Evolutionary conservation across 2,329 filamentous ascomycete species (phyloP).

Genomic region (Colletotrichum limetticola): DNA sequence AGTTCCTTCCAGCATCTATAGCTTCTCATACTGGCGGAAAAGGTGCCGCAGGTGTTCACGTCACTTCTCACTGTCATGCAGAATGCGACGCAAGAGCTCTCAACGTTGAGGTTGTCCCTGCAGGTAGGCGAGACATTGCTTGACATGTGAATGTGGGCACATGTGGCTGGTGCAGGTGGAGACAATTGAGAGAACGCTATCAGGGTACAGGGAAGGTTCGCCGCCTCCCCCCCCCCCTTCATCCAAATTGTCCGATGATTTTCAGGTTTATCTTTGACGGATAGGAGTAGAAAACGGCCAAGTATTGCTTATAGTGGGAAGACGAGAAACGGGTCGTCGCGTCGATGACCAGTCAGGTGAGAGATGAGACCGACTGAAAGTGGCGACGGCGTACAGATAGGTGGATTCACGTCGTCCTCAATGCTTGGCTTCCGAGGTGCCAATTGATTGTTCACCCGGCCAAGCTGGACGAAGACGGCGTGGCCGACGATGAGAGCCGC

Average conservation of each 20-base stretch:
- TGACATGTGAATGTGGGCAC: slow-evolving; percentile 33
- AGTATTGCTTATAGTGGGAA: background rate
- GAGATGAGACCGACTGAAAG: background rate
- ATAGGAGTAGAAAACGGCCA: background rate
- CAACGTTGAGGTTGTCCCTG: slow-evolving; percentile 25
- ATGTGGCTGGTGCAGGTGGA: slow-evolving; percentile 16
- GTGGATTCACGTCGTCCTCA: background rate
- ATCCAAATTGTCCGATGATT: slow-evolving; percentile 16
- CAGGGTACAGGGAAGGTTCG: background rate
- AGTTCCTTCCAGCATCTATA: background rate
- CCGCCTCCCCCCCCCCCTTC: background rate
- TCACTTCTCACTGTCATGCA: slow-evolving; percentile 1
- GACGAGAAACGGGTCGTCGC: background rate
- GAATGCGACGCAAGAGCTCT: background rate
- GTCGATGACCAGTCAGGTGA: background rate
- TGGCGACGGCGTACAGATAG: background rate
- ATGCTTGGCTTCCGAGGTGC: slow-evolving; percentile 9
- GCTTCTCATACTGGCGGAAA: background rate
- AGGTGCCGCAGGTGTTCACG: background rate
- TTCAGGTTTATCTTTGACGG: slow-evolving; percentile 3
- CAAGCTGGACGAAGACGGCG: background rate
- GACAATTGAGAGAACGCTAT: background rate
- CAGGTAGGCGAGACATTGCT: slow-evolving; percentile 18
- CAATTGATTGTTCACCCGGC: background rate
- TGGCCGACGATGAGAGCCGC: background rate